Conservation (phyloP, 352 stramenopile genomes). For the Globisporangium nodosum region DNA sequence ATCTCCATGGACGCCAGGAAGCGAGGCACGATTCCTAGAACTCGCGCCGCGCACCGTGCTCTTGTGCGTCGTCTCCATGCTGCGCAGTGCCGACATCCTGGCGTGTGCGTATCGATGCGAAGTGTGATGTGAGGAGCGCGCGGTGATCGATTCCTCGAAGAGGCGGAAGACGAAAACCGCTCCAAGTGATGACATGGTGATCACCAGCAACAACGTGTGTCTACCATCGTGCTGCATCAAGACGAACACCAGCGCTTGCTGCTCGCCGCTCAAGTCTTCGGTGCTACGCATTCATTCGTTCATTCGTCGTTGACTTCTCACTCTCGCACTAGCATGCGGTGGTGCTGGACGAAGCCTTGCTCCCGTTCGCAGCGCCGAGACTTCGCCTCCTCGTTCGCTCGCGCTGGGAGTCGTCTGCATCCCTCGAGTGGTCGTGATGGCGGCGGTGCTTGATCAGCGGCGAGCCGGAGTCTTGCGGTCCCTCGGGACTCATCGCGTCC, state of each 20-base stretch:
- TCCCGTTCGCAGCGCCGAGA: background rate
- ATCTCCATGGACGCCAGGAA: background rate
- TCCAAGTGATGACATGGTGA: too few species aligned
- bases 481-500: slow-evolving; percentile 2
- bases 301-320: background rate
- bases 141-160: background rate
- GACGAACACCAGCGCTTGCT: too few species aligned
- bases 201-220: too few species aligned
- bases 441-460: background rate
- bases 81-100: slow-evolving; percentile 76
- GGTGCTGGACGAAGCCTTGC: background rate
- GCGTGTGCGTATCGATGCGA: too few species aligned
- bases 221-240: too few species aligned
- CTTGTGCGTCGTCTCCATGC: slow-evolving; percentile 90
- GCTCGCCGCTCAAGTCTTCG: too few species aligned
- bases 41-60: slow-evolving; percentile 43
- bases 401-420: background rate
- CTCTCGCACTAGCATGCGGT: background rate
- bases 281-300: background rate
- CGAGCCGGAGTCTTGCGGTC: background rate
- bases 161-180: background rate
- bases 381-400: background rate
- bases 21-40: background rate
- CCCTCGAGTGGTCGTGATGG: background rate
- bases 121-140: background rate